Evolutionary conservation across 2,329 filamentous ascomycete genomes (phyloP).

Genomic region (Macrophomina tecta): DNA sequence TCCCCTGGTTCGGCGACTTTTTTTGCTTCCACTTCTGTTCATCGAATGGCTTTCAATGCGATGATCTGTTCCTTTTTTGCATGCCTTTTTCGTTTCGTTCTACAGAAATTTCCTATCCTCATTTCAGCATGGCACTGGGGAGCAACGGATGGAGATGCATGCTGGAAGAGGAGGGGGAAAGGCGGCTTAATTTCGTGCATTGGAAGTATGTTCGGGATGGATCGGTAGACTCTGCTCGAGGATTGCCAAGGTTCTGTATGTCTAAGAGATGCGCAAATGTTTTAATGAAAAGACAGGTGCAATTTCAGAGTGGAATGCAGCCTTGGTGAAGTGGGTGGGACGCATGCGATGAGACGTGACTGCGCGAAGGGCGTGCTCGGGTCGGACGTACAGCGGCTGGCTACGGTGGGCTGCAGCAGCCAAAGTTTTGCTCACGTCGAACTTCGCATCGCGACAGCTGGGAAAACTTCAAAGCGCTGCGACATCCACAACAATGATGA

Average conservation of each 20-base stretch:
- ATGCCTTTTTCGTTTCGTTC: neutral
- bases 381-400: neutral
- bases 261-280: constrained; percentile 5
- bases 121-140: neutral
- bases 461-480: constrained; percentile 17
- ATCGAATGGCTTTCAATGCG: neutral
- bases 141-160: neutral
- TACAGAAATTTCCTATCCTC: neutral
- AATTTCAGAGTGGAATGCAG: neutral
- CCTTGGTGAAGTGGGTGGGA: neutral
- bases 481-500: constrained; percentile 51
- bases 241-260: neutral
- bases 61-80: constrained; percentile 8
- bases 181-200: neutral
- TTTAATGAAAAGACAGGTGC: constrained; percentile 1
- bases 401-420: constrained; percentile 27
- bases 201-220: neutral
- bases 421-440: constrained; percentile 22
- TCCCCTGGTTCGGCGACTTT: constrained; percentile 24
- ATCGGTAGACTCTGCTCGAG: neutral
- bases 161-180: neutral
- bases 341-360: neutral
- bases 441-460: constrained; percentile 13
- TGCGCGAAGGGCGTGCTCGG: neutral
- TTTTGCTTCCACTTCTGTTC: constrained; percentile 2